Evolutionary conservation across 2,329 filamentous ascomycete genomes (phyloP), one percentile per base, ranked within the genome.

Genomic region (Pseudocercospora cruenta): DNA sequence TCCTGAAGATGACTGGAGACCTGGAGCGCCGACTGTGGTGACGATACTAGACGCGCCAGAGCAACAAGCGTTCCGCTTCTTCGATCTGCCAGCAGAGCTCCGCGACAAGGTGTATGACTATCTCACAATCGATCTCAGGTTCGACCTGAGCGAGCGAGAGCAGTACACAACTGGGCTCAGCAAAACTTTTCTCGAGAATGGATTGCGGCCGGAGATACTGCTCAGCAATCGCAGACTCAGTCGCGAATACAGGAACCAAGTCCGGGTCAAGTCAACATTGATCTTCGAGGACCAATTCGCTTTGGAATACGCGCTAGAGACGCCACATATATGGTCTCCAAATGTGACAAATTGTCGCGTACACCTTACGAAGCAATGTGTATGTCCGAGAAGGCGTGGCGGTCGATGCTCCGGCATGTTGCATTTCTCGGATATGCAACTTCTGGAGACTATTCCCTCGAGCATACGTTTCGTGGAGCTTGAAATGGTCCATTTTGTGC

Each of bases 221-320:
- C 51, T 55, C 51, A 31, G 51, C 51, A 55, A 55, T 10, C 51
- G 51, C 22, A 55, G 7, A 55, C 51, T 55, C 24, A 26, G 14
- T 7, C 49, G 49, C 14, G 22, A 54, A 28, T 54, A 54, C 12
- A 4, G 49, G 21, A 7, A 54, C 21, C 49, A 54, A 14, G 49
- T 24, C 14, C 14, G 9, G 49, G 14, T 9, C 4, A 12, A 26
- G 49, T 54, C 49, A 6, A 54, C 24, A 24, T 55, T 31, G 24
- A 31, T 55, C 26, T 55, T 55, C 26, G 51, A 55, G 10, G 51
- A 55, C 8, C 51, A 55, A 55, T 55, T 55, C 51, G 51, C 51
- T 7, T 31, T 55, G 26, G 10, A 55, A 19, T 55, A 55, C 14
- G 51, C 51, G 22, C 51, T 55, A 2, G 51, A 55, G 16, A 55